Evolutionary conservation across 2,329 filamentous ascomycete genomes (phyloP), one percentile per base, ranked within the genome.

Genomic region (Alternaria triticina): DNA sequence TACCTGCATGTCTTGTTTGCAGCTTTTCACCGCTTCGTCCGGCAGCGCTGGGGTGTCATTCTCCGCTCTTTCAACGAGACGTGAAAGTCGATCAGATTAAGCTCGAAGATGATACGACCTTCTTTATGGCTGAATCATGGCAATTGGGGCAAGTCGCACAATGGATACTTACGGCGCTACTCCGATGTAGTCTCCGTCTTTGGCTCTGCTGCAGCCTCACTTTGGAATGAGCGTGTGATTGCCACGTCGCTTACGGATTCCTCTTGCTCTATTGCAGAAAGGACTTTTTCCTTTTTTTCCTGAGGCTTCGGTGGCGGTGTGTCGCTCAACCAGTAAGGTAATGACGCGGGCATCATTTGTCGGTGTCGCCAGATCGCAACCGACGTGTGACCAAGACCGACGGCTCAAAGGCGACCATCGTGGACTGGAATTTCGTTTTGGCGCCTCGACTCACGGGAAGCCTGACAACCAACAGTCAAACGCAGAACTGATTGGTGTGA

Each of bases 131-230:
- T 68, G 66, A 70, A 64, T 64, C 65, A 59, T 17, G 27, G 30
- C 49, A 52, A 51, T 56, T 47, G 44, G 45, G 45, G 50, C 49
- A 64, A 62, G 65, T 69, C 52, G 44, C 50, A 67, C 69, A 63
- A 40, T 36, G 27, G 52, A 61, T 57, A 55, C 62, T 67, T 69
- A 65, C 50, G 63, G 67, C 65, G 64, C 59, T 62, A 54, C 43
- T 33, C 54, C 49, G 36, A 57, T 55, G n/a, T 22, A 46, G 43
- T 13, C 44, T 44, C 25, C 12, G 36, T 54, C 13, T 28, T 28
- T 17, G 44, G 50, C 13, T 36, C 36, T 59, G 28, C 52, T 64
- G 57, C 52, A 64, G 57, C 57, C 47, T 61, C 61, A 57, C 52
- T 49, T 55, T 46, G 25, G 56, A 47, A 57, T 36, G 47, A 61